phyloP scores from a whole-genome alignment of 441 rosid species.

The Dalechampia spathulata region DNA sequence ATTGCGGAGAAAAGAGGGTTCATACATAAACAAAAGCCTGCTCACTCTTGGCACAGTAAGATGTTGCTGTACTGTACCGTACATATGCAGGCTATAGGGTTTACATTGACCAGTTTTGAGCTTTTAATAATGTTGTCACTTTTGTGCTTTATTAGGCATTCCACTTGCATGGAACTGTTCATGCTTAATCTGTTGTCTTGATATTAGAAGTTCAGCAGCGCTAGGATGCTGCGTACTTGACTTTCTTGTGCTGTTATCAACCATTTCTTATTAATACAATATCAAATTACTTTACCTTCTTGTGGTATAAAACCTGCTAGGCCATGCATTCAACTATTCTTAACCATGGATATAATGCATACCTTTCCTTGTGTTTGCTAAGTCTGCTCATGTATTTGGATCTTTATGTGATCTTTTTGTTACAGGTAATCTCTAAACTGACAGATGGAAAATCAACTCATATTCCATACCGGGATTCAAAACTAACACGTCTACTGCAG shows the following conservation, averaged over 20 bases:
- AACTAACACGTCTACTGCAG: slow-evolving; percentile 61
- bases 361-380: neutral
- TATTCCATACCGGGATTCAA: slow-evolving; percentile 67
- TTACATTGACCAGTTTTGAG: neutral
- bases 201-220: neutral
- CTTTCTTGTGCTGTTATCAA: slow-evolving; percentile 8
- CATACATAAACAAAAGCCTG: slow-evolving; percentile 65
- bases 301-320: slow-evolving; percentile 3
- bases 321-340: slow-evolving; percentile 6
- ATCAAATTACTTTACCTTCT: too few species aligned
- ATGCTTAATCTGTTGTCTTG: neutral
- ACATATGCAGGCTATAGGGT: too few species aligned
- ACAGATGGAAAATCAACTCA: slow-evolving; percentile 59
- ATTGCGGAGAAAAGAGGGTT: slow-evolving; percentile 66
- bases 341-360: neutral
- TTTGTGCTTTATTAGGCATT: neutral
- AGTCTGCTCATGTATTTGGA: neutral
- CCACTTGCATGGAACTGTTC: neutral
- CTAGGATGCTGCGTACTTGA: neutral
- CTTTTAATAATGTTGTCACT: neutral
- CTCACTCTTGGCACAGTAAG: slow-evolving; percentile 72
- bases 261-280: too few species aligned
- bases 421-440: slow-evolving; percentile 58
- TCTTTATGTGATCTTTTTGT: slow-evolving; percentile 1
- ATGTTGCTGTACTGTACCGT: neutral